Percentiles rank a stretch among this genome's conserved stretches.
These are phyloP conservation scores for Trichoderma parareesei DNA, from an alignment of 495 filamentous ascomycete genomes.

Conservation along the genomic window DNA sequence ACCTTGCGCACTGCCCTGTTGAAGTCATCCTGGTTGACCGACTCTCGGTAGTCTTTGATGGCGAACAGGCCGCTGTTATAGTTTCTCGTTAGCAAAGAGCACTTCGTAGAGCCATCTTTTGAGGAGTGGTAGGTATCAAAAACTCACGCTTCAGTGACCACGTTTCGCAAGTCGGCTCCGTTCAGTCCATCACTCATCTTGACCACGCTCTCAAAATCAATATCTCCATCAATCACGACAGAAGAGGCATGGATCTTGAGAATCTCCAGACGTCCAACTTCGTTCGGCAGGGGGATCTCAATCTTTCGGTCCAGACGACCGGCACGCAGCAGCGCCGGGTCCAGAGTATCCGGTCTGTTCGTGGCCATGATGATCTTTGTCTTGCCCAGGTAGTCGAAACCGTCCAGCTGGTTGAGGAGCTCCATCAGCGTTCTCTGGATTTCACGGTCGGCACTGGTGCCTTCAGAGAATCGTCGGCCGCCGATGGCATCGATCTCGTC, in stretches of 20 bases:
- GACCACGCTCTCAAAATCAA: slow-evolving; percentile 98
- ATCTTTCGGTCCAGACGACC: slow-evolving; percentile 96
- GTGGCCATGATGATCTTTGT: slow-evolving; percentile 99
- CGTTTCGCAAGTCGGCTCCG: slow-evolving; percentile 94
- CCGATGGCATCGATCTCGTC: slow-evolving; percentile 99
- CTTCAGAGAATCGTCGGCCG: slow-evolving; percentile 94
- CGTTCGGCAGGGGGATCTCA: slow-evolving; percentile 98
- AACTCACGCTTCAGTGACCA: slow-evolving; percentile 95
- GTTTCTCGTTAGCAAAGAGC: slow-evolving; percentile 20
- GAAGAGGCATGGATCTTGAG: slow-evolving; percentile 92
- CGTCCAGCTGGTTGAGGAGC: slow-evolving; percentile 95
- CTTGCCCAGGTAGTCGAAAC: slow-evolving; percentile 98
- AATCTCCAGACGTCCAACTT: slow-evolving; percentile 95
- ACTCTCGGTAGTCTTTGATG: slow-evolving; percentile 93
- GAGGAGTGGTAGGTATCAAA: not conserved
- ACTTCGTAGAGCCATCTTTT: not conserved
- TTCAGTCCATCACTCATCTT: slow-evolving; percentile 99
- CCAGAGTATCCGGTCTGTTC: slow-evolving; percentile 94
- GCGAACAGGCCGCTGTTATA: slow-evolving; percentile 74
- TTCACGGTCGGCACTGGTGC: slow-evolving; percentile 95
- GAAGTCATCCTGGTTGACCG: slow-evolving; percentile 97
- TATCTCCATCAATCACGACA: slow-evolving; percentile 85
- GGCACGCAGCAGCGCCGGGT: slow-evolving; percentile 88
- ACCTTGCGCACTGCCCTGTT: slow-evolving; percentile 98
- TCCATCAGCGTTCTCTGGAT: slow-evolving; percentile 99